These are phyloP conservation scores for Penicillium crustosum DNA, from an alignment of 2,329 filamentous ascomycete species.

Conservation along the genomic window DNA sequence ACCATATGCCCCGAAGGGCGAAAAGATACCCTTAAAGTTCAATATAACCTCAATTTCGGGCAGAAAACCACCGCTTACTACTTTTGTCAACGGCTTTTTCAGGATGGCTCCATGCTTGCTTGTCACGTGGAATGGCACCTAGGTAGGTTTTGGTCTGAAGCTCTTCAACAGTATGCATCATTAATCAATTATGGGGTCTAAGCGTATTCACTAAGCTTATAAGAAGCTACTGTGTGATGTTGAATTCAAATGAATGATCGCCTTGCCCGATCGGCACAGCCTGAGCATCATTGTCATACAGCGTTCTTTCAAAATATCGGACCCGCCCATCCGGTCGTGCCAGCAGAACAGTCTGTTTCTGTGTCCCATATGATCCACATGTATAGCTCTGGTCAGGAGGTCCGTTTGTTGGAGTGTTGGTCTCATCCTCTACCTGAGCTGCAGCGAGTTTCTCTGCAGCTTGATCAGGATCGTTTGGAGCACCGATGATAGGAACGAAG, in stretches of 20 bases:
- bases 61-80: constrained; percentile 8
- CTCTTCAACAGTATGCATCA: neutral
- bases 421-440: constrained; percentile 25
- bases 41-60: constrained; percentile 17
- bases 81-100: accelerated
- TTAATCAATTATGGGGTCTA: neutral
- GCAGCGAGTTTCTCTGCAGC: constrained; percentile 39
- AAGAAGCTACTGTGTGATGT: constrained; percentile 10
- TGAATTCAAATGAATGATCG: constrained; percentile 46
- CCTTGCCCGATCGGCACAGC: constrained; percentile 48
- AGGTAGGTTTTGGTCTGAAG: neutral
- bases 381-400: constrained; percentile 36
- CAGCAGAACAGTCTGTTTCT: constrained; percentile 63
- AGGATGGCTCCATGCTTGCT: accelerated
- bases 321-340: constrained; percentile 56
- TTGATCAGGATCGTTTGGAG: constrained; percentile 42
- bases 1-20: constrained; percentile 57
- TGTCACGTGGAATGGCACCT: neutral
- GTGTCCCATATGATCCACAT: constrained; percentile 61
- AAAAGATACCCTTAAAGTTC: constrained; percentile 8
- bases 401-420: constrained; percentile 16
- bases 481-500: constrained; percentile 59
- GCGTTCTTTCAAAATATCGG: constrained; percentile 62
- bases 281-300: constrained; percentile 56
- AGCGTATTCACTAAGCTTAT: neutral